Evolutionary conservation across 1,284 basidiomycete genomes (phyloP).

Genomic region (Exsudoporus floridanus): DNA sequence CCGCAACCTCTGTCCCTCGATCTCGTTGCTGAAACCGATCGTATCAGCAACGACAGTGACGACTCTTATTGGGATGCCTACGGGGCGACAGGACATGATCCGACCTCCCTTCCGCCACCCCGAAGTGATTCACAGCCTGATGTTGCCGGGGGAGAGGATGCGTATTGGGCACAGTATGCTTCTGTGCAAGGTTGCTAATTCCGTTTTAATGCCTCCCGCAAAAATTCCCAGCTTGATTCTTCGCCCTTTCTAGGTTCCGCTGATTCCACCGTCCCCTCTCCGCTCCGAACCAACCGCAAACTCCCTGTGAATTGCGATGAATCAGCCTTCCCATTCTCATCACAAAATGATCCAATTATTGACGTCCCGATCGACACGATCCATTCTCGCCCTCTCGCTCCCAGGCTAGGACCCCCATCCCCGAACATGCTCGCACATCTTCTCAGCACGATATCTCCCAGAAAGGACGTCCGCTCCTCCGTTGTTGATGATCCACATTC

Average conservation of each 20-base stretch:
- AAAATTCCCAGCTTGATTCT: slow-evolving; percentile 5
- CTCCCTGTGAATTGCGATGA: slow-evolving; percentile 10
- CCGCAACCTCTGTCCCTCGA: slow-evolving; percentile 7
- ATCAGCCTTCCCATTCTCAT: slow-evolving; percentile 1
- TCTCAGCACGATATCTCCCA: slow-evolving; percentile 28
- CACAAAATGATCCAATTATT: slow-evolving; percentile 11
- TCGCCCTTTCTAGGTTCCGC: slow-evolving; percentile 27
- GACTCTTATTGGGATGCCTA: slow-evolving; percentile 71
- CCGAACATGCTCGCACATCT: slow-evolving; percentile 26
- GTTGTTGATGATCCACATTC: slow-evolving; percentile 7
- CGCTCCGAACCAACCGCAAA: slow-evolving; percentile 25
- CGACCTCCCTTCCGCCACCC: slow-evolving; percentile 4
- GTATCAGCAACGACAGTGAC: slow-evolving; percentile 40
- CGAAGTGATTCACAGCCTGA: not conserved
- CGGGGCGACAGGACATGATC: slow-evolving; percentile 39
- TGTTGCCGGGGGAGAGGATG: slow-evolving; percentile 48
- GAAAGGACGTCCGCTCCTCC: slow-evolving; percentile 17
- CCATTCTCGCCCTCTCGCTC: slow-evolving; percentile 4
- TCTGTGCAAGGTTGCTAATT: slow-evolving; percentile 58
- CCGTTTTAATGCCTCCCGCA: slow-evolving; percentile 2
- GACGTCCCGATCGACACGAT: slow-evolving; percentile 25
- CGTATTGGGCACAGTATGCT: slow-evolving; percentile 73
- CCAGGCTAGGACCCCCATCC: slow-evolving; percentile 26
- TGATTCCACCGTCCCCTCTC: slow-evolving; percentile 34
- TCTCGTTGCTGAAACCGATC: slow-evolving; percentile 12